Evolutionary conservation across 805 yeast species (phyloP).

Genomic region (Lachancea sp.): DNA sequence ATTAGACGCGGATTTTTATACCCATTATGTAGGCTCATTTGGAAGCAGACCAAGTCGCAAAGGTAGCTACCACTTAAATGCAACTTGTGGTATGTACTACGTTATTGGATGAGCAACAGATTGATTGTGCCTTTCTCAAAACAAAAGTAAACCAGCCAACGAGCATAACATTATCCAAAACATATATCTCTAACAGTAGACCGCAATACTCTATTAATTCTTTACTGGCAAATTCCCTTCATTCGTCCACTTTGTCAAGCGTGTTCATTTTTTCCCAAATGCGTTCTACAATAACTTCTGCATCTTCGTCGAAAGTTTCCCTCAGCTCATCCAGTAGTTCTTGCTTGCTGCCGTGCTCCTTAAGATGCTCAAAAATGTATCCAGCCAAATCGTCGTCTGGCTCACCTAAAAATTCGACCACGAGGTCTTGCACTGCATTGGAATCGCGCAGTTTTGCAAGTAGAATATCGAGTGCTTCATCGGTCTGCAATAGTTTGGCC

Average conservation of each 20-base stretch:
- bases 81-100: too few species aligned
- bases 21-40: too few species aligned
- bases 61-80: too few species aligned
- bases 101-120: too few species aligned
- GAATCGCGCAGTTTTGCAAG: slow-evolving; percentile 16
- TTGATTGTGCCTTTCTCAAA: too few species aligned
- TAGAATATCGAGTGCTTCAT: slow-evolving; percentile 14
- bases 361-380: slow-evolving; percentile 28
- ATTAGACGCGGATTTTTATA: too few species aligned
- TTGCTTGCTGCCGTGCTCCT: slow-evolving; percentile 19
- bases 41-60: too few species aligned
- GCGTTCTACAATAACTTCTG: slow-evolving; percentile 22
- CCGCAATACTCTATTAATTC: too few species aligned
- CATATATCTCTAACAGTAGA: too few species aligned
- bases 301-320: slow-evolving; percentile 33
- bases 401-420: slow-evolving; percentile 30
- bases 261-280: slow-evolving; percentile 21
- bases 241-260: background rate
- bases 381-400: slow-evolving; percentile 31
- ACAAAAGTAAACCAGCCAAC: too few species aligned
- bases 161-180: too few species aligned
- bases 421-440: slow-evolving; percentile 25
- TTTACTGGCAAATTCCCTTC: too few species aligned
- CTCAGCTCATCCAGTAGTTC: slow-evolving; percentile 23
- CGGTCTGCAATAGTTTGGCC: slow-evolving; percentile 1